Percentiles rank a stretch among this genome's conserved stretches.
Evolutionary conservation across 345 rosid genomes (phyloP).

Genomic region (Pugionium cornutum): DNA sequence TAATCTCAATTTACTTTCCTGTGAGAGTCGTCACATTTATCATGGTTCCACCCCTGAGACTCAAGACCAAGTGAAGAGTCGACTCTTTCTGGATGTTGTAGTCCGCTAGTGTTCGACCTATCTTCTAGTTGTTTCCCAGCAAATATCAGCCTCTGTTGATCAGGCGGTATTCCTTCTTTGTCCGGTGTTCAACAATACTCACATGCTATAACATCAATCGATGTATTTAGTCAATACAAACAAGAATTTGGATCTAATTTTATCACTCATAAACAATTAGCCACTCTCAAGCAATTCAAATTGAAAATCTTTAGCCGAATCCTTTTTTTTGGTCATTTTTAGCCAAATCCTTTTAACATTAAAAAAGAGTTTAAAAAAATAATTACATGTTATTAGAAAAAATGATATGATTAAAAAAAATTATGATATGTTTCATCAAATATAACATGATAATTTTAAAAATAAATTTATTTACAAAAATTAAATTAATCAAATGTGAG

Average conservation of each 20-base stretch:
- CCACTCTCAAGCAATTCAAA: conserved; percentile 7
- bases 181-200: conserved; percentile 48
- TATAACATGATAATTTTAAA: too few species aligned
- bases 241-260: neutral
- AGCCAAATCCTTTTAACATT: too few species aligned
- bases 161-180: conserved; percentile 93
- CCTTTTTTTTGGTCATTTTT: too few species aligned
- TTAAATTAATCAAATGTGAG: too few species aligned
- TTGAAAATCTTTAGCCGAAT: neutral
- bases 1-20: conserved; percentile 90
- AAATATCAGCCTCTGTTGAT: conserved; percentile 90
- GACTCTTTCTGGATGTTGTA: conserved; percentile 94
- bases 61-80: conserved; percentile 81
- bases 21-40: conserved; percentile 47
- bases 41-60: conserved; percentile 98
- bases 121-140: too few species aligned
- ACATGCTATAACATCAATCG: neutral
- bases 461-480: too few species aligned
- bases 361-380: too few species aligned
- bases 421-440: too few species aligned
- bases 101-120: conserved; percentile 80
- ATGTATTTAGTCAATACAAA: neutral
- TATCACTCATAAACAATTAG: neutral
- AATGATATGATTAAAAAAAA: too few species aligned
- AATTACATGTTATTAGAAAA: too few species aligned